Evolutionary conservation across 1,284 basidiomycete genomes (phyloP).

Genomic region (Malassezia dermatis): DNA sequence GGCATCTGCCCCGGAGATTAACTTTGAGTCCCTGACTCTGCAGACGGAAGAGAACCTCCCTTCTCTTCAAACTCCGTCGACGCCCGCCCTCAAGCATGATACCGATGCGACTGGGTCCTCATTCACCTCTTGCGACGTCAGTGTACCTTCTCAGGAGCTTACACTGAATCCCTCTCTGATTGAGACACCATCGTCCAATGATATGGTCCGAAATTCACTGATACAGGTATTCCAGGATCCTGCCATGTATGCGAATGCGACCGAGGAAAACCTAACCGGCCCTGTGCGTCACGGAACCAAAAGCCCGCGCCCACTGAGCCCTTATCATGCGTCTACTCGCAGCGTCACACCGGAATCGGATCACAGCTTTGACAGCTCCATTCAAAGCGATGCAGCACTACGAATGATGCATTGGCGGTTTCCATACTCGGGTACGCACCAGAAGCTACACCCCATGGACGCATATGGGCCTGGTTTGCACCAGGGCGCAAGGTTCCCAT

Average conservation of each 20-base stretch:
- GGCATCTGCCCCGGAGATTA: neutral
- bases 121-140: neutral
- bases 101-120: neutral
- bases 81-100: neutral
- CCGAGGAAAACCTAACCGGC: neutral
- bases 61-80: neutral
- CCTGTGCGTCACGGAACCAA: constrained; percentile 1
- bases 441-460: constrained; percentile 12
- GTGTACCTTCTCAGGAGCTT: neutral
- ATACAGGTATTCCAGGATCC: neutral
- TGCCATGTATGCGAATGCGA: neutral
- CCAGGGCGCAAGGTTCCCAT: neutral
- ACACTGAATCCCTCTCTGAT: neutral
- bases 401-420: constrained; percentile 16
- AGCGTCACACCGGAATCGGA: constrained; percentile 11
- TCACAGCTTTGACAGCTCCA: neutral
- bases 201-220: neutral
- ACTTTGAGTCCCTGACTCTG: constrained; percentile 12
- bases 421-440: neutral
- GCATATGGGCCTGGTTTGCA: neutral
- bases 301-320: constrained; percentile 8
- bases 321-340: constrained; percentile 6
- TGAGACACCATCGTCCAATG: neutral
- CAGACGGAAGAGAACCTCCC: neutral
- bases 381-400: neutral